These are phyloP conservation scores for Alternaria brassicae DNA, from an alignment of 2,329 filamentous ascomycete species.

Conservation along the genomic window DNA sequence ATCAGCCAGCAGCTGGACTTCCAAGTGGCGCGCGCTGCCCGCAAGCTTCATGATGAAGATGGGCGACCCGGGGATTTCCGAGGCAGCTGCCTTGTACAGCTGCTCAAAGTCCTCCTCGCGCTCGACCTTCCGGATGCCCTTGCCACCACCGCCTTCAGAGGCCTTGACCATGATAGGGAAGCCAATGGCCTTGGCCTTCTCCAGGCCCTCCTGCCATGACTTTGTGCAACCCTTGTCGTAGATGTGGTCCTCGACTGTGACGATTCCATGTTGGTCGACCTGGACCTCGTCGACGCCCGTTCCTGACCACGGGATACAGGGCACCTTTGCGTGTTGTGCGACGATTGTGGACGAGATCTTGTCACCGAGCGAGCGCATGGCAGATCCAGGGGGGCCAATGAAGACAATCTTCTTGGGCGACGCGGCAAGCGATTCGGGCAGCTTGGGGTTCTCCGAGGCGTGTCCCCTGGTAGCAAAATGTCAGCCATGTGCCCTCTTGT, in stretches of 20 bases:
- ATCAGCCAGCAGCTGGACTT: conserved; percentile 96
- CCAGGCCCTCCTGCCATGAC: conserved; percentile 87
- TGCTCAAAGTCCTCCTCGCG: conserved; percentile 82
- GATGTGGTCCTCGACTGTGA: conserved; percentile 84
- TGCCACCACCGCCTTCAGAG: conserved; percentile 98
- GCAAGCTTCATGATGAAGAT: conserved; percentile 99
- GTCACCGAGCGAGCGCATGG: conserved; percentile 98
- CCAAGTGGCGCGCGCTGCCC: conserved; percentile 93
- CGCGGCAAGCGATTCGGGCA: conserved; percentile 93
- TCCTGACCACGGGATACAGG: conserved; percentile 99
- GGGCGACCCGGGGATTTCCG: conserved; percentile 96
- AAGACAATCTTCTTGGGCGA: conserved; percentile 99
- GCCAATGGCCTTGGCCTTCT: conserved; percentile 86
- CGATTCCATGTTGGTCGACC: conserved; percentile 82
- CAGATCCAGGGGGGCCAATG: conserved; percentile 95
- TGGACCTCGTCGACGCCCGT: conserved; percentile 84
- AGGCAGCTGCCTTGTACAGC: conserved; percentile 94
- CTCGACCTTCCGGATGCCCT: conserved; percentile 96
- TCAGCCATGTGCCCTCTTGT: conserved; percentile 22
- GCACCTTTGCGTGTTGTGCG: conserved; percentile 93
- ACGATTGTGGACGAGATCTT: conserved; percentile 99
- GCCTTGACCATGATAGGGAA: conserved; percentile 99
- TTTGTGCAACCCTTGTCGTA: conserved; percentile 92
- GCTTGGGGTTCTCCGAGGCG: conserved; percentile 96
- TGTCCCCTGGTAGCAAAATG: conserved; percentile 65